Evolutionary conservation across 106 monocot species (phyloP).

Genomic region (Allium sativum): DNA sequence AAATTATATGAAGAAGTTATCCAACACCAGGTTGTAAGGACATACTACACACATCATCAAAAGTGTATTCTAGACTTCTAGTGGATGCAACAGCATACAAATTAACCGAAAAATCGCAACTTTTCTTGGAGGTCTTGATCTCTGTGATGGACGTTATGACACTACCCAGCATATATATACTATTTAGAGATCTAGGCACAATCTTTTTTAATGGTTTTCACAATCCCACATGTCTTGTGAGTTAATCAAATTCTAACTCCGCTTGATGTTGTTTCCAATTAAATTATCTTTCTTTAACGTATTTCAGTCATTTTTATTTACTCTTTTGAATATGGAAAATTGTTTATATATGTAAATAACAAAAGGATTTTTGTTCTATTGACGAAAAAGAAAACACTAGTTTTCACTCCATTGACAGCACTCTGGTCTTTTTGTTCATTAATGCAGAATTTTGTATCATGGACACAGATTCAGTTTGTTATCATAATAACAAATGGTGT

Average conservation of each 20-base stretch:
- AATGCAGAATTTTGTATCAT: background rate
- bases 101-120: constrained; percentile 58
- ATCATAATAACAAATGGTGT: too few relatives aligned
- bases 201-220: constrained; percentile 47
- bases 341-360: too few relatives aligned
- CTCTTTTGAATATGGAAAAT: too few relatives aligned
- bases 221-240: constrained; percentile 59
- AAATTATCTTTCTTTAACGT: background rate
- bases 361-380: too few relatives aligned
- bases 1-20: constrained; percentile 11
- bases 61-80: constrained; percentile 7
- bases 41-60: constrained; percentile 36
- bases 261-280: too few relatives aligned
- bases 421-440: background rate
- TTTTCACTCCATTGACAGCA: background rate
- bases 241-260: constrained; percentile 11
- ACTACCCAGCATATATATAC: constrained; percentile 55
- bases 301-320: background rate
- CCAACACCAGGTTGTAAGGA: constrained; percentile 77
- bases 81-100: constrained; percentile 52
- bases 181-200: constrained; percentile 48
- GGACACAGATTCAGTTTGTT: too few relatives aligned
- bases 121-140: constrained; percentile 62
- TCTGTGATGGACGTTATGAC: constrained; percentile 77
- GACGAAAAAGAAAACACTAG: background rate